Base-by-base conservation (phyloP, 163 green algal genomes). In the Scenedesmus sp. region DNA sequence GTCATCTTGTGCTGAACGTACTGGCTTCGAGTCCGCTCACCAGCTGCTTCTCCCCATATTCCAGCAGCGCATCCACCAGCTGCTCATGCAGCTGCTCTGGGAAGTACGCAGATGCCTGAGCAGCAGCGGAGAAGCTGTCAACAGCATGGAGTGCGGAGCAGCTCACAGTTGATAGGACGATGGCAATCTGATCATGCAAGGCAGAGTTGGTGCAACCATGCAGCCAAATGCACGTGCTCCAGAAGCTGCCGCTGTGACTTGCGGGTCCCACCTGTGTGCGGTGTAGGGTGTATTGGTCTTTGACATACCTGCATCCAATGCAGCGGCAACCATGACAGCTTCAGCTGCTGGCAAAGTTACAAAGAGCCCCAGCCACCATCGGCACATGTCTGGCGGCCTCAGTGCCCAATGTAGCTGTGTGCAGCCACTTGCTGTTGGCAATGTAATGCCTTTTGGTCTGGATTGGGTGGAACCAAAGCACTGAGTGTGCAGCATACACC, bases 81-180 rank as follows among this genome's bases (percentile, higher is more conserved):
- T 85, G 51, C 24, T 91, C 86, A 85, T 97, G 95, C 81, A 95
- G 86, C 26, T 94, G 61, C 0, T 91, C 37, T 0, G 93, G 90
- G 83, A 98, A 99, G 93, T 97, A 98, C 18, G 93, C 88, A 40
- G 95, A 84, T 16, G 96, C 96, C 91, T 96, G 90, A 24, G 20
- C 37, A 68, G 24, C 40, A 68, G 18, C 49, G 35, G 4, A 15
- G 35, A 20, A 43, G 37, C n/a, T 26, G 83, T 4, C 22, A 76
- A 15, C 65, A 76, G 65, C 65, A 76, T n/a, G n/a, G n/a, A n/a
- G n/a, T n/a, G n/a, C n/a, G n/a, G n/a, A n/a, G n/a, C n/a, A n/a
- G n/a, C n/a, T n/a, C n/a, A n/a, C n/a, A n/a, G n/a, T n/a, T n/a
- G n/a, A n/a, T n/a, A n/a, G n/a, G n/a, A n/a, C n/a, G n/a, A n/a